Evolutionary conservation across 2,329 filamentous ascomycete species (phyloP), one percentile per base, ranked within the genome.

Genomic region (Hymenoscyphus fraxineus): DNA sequence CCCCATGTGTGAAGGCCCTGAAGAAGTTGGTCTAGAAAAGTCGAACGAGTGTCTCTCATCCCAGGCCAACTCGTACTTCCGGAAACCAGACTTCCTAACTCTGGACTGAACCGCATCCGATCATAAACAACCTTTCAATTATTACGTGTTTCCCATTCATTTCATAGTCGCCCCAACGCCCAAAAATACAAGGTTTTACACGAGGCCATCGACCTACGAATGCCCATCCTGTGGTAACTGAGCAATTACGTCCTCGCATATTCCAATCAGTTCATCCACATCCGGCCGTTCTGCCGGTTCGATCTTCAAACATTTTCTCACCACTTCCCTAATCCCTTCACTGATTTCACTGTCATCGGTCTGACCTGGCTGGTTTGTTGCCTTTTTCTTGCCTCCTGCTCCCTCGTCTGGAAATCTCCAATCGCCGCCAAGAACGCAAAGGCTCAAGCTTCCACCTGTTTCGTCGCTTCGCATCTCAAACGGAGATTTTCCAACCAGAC

Each of bases 391-490:
- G 16, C 85, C 85, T 55, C 82, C 82, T 3, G 85, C 84, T 0
- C 88, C 88, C 75, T 97, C 93, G 71, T 97, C 93, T 0, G 95
- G 95, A 77, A 98, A 99, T 60, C 93, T 85, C 94, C 95, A 99
- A 78, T 98, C 94, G 47, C 94, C 95, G 66, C 93, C 91, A 16
- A 97, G 80, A 19, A 98, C 91, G 76, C 94, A 98, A 70, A 98
- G 90, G 71, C 91, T 96, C 68, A 99, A 80, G 69, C 90, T 95
- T 56, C 95, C 95, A 69, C 95, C 95, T 0, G 95, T 98, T 80
- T 99, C 94, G 77, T 99, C 95, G 69, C 89, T 94, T 66, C 95
- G 89, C 76, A 93, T 91, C 81, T 99, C 95, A 73, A 99, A 99
- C 1, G 95, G 95, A 15, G 91, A 96, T 78, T 99, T 98, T 69